phyloP scores from a whole-genome alignment of 2,329 filamentous ascomycete species.

The Dactylellina haptotyla region DNA sequence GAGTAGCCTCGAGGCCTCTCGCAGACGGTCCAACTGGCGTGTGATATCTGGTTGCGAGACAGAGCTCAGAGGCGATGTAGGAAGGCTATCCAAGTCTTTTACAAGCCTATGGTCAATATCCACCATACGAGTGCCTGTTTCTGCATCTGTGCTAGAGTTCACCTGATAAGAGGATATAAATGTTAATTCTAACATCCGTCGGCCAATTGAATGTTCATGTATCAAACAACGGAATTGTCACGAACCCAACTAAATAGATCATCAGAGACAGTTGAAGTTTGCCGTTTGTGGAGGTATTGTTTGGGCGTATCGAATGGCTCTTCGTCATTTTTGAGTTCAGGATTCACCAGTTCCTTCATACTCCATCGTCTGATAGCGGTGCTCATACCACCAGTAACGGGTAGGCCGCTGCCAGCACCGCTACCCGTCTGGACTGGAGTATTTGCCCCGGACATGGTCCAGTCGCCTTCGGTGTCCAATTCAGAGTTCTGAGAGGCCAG shows the following conservation, averaged over 20 bases:
- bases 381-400: background rate
- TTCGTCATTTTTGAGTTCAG: constrained; percentile 23
- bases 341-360: constrained; percentile 44
- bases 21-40: constrained; percentile 29
- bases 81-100: constrained; percentile 42
- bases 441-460: constrained; percentile 33
- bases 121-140: constrained; percentile 29
- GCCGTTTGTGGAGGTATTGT: constrained; percentile 40
- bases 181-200: background rate
- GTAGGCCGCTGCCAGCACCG: too few relatives aligned
- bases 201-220: background rate
- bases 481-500: constrained; percentile 34
- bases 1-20: constrained; percentile 33
- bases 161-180: constrained; percentile 7
- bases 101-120: constrained; percentile 16
- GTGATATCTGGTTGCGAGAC: constrained; percentile 31
- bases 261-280: constrained; percentile 26
- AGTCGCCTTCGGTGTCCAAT: constrained; percentile 38
- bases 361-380: constrained; percentile 33
- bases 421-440: constrained; percentile 38
- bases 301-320: constrained; percentile 42
- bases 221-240: background rate
- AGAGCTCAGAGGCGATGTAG: constrained; percentile 32
- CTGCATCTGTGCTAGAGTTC: constrained; percentile 31
- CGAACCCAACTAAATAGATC: constrained; percentile 40